Evolutionary conservation across 352 stramenopile species (phyloP), one percentile per base, ranked within the genome.

Genomic region (Phytophthora cryptogea): DNA sequence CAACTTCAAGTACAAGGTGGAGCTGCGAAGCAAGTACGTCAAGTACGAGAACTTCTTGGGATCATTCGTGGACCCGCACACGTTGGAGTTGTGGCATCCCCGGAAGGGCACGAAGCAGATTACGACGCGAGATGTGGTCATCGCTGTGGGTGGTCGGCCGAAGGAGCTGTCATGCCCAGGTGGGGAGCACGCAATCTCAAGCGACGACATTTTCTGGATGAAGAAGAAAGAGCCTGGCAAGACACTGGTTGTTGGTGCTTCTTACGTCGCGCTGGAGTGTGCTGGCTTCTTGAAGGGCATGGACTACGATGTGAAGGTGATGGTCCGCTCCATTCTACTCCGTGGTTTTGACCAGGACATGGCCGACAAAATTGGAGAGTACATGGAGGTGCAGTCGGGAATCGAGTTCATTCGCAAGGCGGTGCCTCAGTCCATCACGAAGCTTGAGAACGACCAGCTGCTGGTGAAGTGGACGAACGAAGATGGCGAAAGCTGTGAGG

Each of bases 1-100:
- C 47, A 99, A 99, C 72, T 99, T 99, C 80, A 98, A 98, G 66
- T 99, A 99, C 83, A 93, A 97, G 47, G 94, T 99, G 26, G 83
- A 97, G 60, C 73, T 99, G 47, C 83, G 96, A 41, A 94, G 98
- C 74, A 98, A 98, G 74, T 86, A 95, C 56, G 89, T 97, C 55
- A 95, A 94, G 63, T 98, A 98, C 75, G 85, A 96, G 53, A 98
- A 98, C 79, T 86, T 93, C 59, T 47, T 97, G 20, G 95, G 92
- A 8, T 97, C 80, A 49, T 98, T 99, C 68, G 73, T 96, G 35
- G 94, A 98, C 73, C 52, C 70, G 17, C 91, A 99, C 71, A 98
- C 94, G 17, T 62, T 99, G 17, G 84, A 98, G 72, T 54, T 94
- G 52, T 92, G 83, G 45, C 91, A 99, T 68, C 83, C 70, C 28